These are phyloP conservation scores for Lactarius sp. DNA, from an alignment of 768 basidiomycete genomes.

Conservation along the genomic window DNA sequence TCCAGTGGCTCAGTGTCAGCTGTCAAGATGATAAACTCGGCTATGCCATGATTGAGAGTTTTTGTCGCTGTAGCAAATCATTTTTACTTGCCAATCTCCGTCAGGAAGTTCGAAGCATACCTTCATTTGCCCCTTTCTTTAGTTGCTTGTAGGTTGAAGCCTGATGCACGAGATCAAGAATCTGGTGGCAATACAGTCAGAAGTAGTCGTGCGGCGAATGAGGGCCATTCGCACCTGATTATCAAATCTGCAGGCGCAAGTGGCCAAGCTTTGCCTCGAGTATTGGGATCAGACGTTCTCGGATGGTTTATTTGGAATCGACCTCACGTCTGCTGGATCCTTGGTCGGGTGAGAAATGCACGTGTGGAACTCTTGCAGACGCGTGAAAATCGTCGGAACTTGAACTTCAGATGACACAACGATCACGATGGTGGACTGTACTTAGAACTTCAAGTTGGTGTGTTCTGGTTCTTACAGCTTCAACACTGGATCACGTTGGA, in stretches of 20 bases:
- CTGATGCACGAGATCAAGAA: constrained; percentile 93
- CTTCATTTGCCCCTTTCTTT: constrained; percentile 99
- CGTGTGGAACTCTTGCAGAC: not conserved
- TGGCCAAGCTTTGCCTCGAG: constrained; percentile 82
- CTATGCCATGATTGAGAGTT: constrained; percentile 95
- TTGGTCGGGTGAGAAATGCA: constrained; percentile 50
- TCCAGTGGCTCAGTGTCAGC: constrained; percentile 97
- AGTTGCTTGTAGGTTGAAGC: constrained; percentile 97
- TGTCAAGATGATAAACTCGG: constrained; percentile 96
- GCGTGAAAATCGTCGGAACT: constrained; percentile 5
- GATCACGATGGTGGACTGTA: too few relatives aligned
- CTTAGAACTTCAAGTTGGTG: too few relatives aligned
- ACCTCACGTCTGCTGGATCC: constrained; percentile 85
- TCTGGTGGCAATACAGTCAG: constrained; percentile 42
- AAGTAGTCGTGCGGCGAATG: not conserved
- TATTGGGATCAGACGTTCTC: constrained; percentile 52
- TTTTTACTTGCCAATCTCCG: not conserved
- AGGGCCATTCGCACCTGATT: constrained; percentile 62
- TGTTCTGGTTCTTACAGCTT: too few relatives aligned
- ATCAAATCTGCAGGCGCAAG: constrained; percentile 76
- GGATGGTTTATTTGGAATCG: constrained; percentile 33
- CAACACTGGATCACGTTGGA: too few relatives aligned
- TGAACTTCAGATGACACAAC: not conserved
- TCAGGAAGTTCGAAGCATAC: constrained; percentile 37
- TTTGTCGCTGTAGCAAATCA: constrained; percentile 68